Percentiles rank a stretch among this genome's conserved stretches.
Conservation (phyloP, 495 filamentous ascomycete genomes). For the Aspergillus haitiensis region DNA sequence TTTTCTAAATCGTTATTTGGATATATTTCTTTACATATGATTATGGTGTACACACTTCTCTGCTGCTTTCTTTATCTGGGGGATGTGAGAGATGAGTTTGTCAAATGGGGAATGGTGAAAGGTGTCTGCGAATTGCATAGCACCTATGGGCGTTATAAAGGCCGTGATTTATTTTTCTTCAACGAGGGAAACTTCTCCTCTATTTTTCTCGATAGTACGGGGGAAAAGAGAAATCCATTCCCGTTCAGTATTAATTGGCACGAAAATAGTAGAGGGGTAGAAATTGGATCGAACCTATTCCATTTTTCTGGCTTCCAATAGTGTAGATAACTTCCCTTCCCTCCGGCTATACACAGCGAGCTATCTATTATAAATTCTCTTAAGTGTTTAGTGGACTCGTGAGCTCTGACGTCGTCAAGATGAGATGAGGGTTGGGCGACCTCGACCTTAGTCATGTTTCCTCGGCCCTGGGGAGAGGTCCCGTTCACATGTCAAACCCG, state of each 20-base stretch:
- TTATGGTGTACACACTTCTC: background rate
- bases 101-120: background rate
- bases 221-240: too few species aligned
- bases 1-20: background rate
- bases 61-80: too few species aligned
- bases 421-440: conserved; percentile 8
- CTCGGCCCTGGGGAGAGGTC: conserved; percentile 3
- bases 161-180: background rate
- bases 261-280: too few species aligned
- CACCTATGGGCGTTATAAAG: background rate
- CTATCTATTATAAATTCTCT: background rate
- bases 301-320: too few species aligned
- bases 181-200: background rate
- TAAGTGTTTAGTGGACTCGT: background rate
- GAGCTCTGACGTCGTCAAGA: conserved; percentile 6
- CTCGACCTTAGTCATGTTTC: conserved; percentile 16
- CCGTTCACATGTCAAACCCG: conserved; percentile 21
- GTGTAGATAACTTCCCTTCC: too few species aligned
- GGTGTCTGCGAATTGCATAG: background rate
- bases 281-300: too few species aligned
- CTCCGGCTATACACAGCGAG: too few species aligned
- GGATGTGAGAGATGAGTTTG: background rate
- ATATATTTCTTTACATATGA: background rate
- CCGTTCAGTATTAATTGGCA: too few species aligned
- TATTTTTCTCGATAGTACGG: too few species aligned